phyloP scores from a whole-genome alignment of 768 basidiomycete genomes.

The Termitomyces sp. region DNA sequence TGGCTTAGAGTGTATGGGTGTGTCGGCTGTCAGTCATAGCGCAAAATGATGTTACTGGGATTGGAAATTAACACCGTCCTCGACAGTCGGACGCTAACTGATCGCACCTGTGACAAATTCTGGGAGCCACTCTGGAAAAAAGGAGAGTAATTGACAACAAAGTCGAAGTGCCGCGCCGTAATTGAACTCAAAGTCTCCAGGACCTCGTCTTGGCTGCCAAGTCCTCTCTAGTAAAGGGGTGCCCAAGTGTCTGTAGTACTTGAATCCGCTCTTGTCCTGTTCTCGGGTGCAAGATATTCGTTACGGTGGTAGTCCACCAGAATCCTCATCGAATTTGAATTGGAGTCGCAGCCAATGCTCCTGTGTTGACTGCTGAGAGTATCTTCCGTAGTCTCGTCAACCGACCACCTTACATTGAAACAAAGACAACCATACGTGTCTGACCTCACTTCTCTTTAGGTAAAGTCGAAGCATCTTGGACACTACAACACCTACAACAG shows the following conservation, averaged over 20 bases:
- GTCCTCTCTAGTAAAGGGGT: neutral
- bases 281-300: neutral
- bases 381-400: neutral
- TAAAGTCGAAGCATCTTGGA: neutral
- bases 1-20: neutral
- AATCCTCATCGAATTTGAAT: neutral
- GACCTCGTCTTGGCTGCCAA: neutral
- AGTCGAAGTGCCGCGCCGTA: neutral
- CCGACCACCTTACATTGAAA: neutral
- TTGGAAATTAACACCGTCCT: neutral
- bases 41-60: neutral
- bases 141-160: neutral
- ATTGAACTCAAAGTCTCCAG: neutral
- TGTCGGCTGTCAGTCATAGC: neutral
- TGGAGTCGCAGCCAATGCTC: neutral
- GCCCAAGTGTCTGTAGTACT: neutral
- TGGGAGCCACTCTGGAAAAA: neutral
- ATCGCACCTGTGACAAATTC: neutral
- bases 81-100: neutral
- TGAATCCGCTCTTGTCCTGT: neutral
- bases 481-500: neutral
- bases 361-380: neutral
- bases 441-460: neutral
- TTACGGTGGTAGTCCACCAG: neutral
- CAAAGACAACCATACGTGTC: neutral